Evolutionary conservation across 352 stramenopile species (phyloP), one percentile per base, ranked within the genome.

Genomic region (Globisporangium recalcitrans): DNA sequence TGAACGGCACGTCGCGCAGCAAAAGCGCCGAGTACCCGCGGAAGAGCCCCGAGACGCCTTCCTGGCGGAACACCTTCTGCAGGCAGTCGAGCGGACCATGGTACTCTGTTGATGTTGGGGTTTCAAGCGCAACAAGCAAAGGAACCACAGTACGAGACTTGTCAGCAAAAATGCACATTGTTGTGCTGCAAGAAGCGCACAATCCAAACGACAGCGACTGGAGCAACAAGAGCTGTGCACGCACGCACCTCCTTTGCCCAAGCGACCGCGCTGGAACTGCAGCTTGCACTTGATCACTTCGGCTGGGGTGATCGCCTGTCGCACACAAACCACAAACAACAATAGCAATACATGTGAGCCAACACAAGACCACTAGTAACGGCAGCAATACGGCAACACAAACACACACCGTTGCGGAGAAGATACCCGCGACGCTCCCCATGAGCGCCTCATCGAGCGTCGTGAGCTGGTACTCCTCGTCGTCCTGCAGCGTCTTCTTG

Each of bases 281-380:
- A 91, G 77, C 67, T 91, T 90, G 69, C 70, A 82, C 64, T 96
- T 96, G 72, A 94, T 90, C 26, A 92, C 85, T 62, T 96, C 88
- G 5, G 88, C 74, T 22, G 87, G 72, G 1, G 84, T 95, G 65
- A 96, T 96, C 10, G 87, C 81, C 82, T 89, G 61, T 27, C 61
- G 32, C 19, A n/a, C 26, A 24, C 26, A 26, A 53, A 19, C 7
- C 10, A 29, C 22, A 44, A 4, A 14, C 32, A 21, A n/a, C 19
- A 29, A 31, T n/a, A 40, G 11, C 3, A 9, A 44, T 14, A 44
- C 11, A 14, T 13, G 32, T n/a, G 36, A 44, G 36, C 14, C 36
- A 44, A 44, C 36, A n/a, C 32, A 44, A 13, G 14, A n/a, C 14
- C 32, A 38, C 8, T 9, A 38, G n/a, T 31, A 31, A 31, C 27